Evolutionary conservation across 2,329 filamentous ascomycete genomes (phyloP).

Genomic region (Penicillium griseofulvum): DNA sequence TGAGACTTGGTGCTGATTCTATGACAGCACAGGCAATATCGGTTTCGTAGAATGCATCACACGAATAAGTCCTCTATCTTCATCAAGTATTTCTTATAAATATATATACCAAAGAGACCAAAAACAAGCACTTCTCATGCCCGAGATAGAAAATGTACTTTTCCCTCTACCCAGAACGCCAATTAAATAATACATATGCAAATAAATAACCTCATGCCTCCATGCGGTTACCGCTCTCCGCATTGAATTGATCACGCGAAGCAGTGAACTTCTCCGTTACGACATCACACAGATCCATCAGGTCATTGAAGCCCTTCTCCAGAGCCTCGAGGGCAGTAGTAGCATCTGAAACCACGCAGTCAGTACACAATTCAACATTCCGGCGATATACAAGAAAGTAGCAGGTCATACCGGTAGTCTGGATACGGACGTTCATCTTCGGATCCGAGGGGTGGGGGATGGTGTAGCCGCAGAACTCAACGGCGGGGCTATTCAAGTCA

Average conservation of each 20-base stretch:
- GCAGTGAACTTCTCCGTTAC: conserved; percentile 84
- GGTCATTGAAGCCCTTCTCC: conserved; percentile 82
- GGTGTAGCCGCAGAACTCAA: conserved; percentile 97
- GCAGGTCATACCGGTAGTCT: conserved; percentile 79
- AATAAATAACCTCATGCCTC: conserved; percentile 20
- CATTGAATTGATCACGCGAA: conserved; percentile 62
- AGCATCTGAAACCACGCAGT: conserved; percentile 56
- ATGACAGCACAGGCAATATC: background rate
- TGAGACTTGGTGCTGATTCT: background rate
- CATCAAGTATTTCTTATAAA: background rate
- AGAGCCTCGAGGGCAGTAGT: conserved; percentile 80
- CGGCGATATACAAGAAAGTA: background rate
- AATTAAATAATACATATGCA: conserved; percentile 18
- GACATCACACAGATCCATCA: conserved; percentile 90
- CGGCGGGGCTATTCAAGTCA: conserved; percentile 66
- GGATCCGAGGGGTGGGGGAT: conserved; percentile 95
- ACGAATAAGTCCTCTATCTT: background rate
- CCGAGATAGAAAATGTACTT: conserved; percentile 6
- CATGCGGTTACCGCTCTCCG: conserved; percentile 36
- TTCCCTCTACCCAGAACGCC: conserved; percentile 24
- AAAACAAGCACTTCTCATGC: background rate
- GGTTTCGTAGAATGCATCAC: background rate
- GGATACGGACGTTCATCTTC: conserved; percentile 96
- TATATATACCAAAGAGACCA: background rate
- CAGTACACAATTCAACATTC: background rate